phyloP scores from a whole-genome alignment of 2,329 filamentous ascomycete genomes.

The Hypomyces rosellus region DNA sequence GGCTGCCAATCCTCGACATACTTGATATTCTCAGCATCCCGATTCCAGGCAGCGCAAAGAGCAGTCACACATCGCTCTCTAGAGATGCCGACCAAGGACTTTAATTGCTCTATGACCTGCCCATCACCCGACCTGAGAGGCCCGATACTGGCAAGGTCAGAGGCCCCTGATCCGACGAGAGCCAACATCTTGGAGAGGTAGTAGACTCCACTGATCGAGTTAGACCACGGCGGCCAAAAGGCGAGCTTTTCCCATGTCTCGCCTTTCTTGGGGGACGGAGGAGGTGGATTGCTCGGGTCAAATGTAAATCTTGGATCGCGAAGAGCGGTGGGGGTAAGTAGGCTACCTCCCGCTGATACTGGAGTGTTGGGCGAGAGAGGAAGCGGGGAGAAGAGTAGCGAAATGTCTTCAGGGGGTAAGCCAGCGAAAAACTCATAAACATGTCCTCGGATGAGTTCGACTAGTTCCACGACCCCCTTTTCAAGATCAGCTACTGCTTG shows the following conservation, averaged over 20 bases:
- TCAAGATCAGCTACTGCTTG: constrained; percentile 67
- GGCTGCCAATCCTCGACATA: constrained; percentile 91
- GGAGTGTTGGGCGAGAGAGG: constrained; percentile 59
- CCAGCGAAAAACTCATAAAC: constrained; percentile 79
- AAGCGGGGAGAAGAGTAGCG: constrained; percentile 75
- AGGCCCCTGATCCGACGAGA: constrained; percentile 78
- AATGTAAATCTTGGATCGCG: constrained; percentile 74
- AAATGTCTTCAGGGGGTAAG: constrained; percentile 84
- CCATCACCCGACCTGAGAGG: constrained; percentile 53
- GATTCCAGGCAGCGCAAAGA: constrained; percentile 85
- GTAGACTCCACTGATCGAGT: constrained; percentile 85
- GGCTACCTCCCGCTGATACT: constrained; percentile 26
- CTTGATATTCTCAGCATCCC: constrained; percentile 88
- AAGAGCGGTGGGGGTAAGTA: constrained; percentile 48
- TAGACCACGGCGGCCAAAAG: constrained; percentile 92
- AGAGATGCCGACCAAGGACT: constrained; percentile 65
- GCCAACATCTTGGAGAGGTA: constrained; percentile 78
- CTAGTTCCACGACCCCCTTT: constrained; percentile 73
- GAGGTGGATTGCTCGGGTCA: constrained; percentile 69
- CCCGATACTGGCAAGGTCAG: constrained; percentile 72
- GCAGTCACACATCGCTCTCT: constrained; percentile 82
- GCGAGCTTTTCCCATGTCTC: constrained; percentile 90
- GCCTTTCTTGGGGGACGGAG: constrained; percentile 68
- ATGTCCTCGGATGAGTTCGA: constrained; percentile 73
- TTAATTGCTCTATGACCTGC: constrained; percentile 64